Evolutionary conservation across 805 yeast species (phyloP).

Genomic region (Candida sphagnicola): DNA sequence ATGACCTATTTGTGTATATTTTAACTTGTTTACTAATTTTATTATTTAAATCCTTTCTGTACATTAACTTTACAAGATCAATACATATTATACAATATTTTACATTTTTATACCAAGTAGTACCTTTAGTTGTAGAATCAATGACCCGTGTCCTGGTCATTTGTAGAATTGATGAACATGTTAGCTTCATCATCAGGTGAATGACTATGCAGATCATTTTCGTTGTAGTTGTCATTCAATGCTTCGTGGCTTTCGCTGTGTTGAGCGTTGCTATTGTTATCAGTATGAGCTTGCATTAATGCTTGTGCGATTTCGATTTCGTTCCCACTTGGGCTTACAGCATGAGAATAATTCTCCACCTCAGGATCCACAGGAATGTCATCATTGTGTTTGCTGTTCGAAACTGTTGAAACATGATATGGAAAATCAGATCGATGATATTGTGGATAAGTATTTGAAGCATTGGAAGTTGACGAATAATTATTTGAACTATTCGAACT

Average conservation of each 20-base stretch:
- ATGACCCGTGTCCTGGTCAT: neutral
- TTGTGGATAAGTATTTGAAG: constrained; percentile 1
- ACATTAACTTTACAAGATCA: too few relatives aligned
- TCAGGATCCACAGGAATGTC: constrained; percentile 58
- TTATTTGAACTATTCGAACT: neutral
- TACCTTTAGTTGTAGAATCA: too few relatives aligned
- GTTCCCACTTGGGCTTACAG: constrained; percentile 34
- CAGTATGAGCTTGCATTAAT: constrained; percentile 55
- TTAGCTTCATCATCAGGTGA: constrained; percentile 14
- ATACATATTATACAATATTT: too few relatives aligned
- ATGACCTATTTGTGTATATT: constrained; percentile 1
- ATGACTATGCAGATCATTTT: constrained; percentile 5
- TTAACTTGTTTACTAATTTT: neutral
- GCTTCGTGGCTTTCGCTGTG: constrained; percentile 9
- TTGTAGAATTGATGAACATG: constrained; percentile 11
- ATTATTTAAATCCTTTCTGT: neutral
- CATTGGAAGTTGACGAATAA: neutral
- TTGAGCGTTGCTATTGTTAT: constrained; percentile 11
- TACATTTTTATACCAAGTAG: too few relatives aligned
- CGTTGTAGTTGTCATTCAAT: constrained; percentile 1
- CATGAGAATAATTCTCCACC: constrained; percentile 45
- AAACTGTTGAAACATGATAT: constrained; percentile 4
- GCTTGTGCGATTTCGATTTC: constrained; percentile 68
- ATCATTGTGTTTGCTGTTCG: constrained; percentile 7
- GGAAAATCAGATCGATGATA: constrained; percentile 5